Percentiles rank a stretch among this genome's conserved stretches.
phyloP scores from a whole-genome alignment of 2,329 filamentous ascomycete species.

The Exophiala sp. region DNA sequence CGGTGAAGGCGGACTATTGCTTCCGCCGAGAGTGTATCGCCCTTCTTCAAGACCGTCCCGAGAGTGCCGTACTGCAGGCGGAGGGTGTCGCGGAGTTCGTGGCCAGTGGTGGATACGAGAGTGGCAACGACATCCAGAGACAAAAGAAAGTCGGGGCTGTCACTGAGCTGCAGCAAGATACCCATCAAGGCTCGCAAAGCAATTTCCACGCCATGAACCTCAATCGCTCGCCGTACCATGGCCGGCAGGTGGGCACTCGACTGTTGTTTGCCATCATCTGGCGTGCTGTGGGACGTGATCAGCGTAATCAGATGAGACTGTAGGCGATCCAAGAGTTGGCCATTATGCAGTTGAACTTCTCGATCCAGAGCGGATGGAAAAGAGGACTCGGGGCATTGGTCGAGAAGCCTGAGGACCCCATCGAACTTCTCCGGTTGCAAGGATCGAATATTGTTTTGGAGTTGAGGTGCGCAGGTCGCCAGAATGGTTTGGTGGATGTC shows the following conservation, averaged over 20 bases:
- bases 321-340: conserved; percentile 5
- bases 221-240: conserved; percentile 31
- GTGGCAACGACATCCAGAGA: conserved; percentile 42
- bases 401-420: conserved; percentile 3
- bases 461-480: conserved; percentile 40
- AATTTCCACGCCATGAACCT: conserved; percentile 37
- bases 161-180: conserved; percentile 40
- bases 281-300: conserved; percentile 4
- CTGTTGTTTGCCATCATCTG: conserved; percentile 35
- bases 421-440: conserved; percentile 7
- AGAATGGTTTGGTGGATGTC: conserved; percentile 57
- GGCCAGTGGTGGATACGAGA: conserved; percentile 39
- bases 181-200: conserved; percentile 38
- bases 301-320: conserved; percentile 13
- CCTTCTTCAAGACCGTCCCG: conserved; percentile 38
- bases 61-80: conserved; percentile 37
- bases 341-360: neutral
- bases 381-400: conserved; percentile 13
- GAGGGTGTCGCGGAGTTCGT: conserved; percentile 40
- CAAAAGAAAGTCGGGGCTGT: conserved; percentile 37
- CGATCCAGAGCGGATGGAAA: conserved; percentile 13
- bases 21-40: conserved; percentile 41
- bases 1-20: conserved; percentile 42
- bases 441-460: conserved; percentile 7
- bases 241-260: conserved; percentile 49